phyloP scores from a whole-genome alignment of 2,329 filamentous ascomycete genomes.

The Canariomyces notabilis region DNA sequence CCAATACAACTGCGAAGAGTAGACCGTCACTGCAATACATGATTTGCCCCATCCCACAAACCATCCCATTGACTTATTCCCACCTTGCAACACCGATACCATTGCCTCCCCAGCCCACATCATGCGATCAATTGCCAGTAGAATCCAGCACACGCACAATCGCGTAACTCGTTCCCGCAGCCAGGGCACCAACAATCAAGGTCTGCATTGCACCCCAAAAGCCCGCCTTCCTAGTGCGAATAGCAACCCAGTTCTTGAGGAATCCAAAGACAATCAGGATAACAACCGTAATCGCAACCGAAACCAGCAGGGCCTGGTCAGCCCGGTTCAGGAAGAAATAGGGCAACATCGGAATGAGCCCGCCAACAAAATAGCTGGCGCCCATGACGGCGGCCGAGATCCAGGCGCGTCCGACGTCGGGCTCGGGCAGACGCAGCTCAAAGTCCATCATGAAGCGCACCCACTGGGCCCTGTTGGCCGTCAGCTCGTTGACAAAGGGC shows the following conservation, averaged over 20 bases:
- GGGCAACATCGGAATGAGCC: constrained; percentile 64
- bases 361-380: constrained; percentile 64
- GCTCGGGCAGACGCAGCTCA: constrained; percentile 45
- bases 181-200: constrained; percentile 57
- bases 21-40: too few species aligned
- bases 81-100: background rate
- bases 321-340: constrained; percentile 56
- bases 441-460: constrained; percentile 58
- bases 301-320: constrained; percentile 50
- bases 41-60: too few species aligned
- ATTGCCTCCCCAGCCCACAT: background rate
- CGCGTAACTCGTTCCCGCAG: constrained; percentile 60
- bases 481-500: constrained; percentile 47
- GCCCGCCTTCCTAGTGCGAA: constrained; percentile 47
- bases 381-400: constrained; percentile 62
- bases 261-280: constrained; percentile 62
- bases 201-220: constrained; percentile 60
- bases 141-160: constrained; percentile 55
- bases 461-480: constrained; percentile 42
- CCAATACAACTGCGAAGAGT: too few species aligned
- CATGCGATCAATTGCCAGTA: background rate
- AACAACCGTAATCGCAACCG: constrained; percentile 54
- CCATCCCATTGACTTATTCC: background rate
- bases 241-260: constrained; percentile 52
- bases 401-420: constrained; percentile 40